A percentile compares a stretch with the other conserved stretches of the same genome.
These are phyloP conservation scores for Periconia macrospinosa DNA, from an alignment of 2,329 filamentous ascomycete species.

Conservation along the genomic window DNA sequence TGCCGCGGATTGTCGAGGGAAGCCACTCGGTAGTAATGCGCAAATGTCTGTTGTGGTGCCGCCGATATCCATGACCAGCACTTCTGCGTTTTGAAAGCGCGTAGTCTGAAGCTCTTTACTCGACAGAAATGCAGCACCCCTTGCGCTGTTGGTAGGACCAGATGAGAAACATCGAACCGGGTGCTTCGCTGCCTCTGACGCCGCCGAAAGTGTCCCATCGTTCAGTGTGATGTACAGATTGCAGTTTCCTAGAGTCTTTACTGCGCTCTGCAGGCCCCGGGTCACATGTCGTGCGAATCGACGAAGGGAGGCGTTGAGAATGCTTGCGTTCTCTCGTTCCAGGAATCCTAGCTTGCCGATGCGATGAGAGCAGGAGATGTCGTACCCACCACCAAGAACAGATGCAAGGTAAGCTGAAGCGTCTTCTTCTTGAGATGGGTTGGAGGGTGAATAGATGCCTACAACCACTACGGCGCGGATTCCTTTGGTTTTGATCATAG, in stretches of 20 bases:
- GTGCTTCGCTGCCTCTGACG: constrained; percentile 52
- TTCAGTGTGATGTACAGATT: no score
- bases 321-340: constrained; percentile 66
- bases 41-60: constrained; percentile 68
- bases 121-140: constrained; percentile 59
- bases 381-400: constrained; percentile 28
- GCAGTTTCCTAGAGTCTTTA: no score
- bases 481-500: no score
- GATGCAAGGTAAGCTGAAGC: no score
- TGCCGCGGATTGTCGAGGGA: constrained; percentile 63
- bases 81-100: constrained; percentile 4
- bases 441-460: no score
- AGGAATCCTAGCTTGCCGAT: constrained; percentile 54
- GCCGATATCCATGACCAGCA: constrained; percentile 63
- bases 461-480: no score
- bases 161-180: constrained; percentile 66
- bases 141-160: constrained; percentile 63
- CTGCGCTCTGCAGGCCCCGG: constrained; percentile 52
- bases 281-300: constrained; percentile 61
- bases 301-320: constrained; percentile 65
- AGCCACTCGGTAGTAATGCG: constrained; percentile 60
- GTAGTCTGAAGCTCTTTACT: constrained; percentile 3
- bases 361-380: constrained; percentile 48
- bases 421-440: no score
- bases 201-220: no score